Conservation (phyloP, 352 stramenopile species). For the Nothophytophthora sp. region DNA sequence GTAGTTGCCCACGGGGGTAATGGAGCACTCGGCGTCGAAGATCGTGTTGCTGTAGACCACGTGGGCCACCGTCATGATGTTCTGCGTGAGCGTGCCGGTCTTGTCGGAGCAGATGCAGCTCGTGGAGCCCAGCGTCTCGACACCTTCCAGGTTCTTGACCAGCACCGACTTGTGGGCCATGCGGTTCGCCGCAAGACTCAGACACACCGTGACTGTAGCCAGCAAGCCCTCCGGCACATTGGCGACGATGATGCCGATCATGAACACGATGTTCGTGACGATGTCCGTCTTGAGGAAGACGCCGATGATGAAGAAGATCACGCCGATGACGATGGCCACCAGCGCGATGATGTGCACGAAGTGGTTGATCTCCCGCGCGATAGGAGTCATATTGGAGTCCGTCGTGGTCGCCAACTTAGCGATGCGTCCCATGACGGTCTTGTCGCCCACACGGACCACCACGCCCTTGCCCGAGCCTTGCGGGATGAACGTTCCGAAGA, state of each 20-base stretch:
- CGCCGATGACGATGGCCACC: slow-evolving; percentile 97
- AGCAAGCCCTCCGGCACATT: slow-evolving; percentile 99
- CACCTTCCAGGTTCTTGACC: slow-evolving; percentile 97
- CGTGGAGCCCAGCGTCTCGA: slow-evolving; percentile 98
- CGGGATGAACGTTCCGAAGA: slow-evolving; percentile 97
- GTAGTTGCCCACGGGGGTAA: slow-evolving; percentile 68
- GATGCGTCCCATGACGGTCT: slow-evolving; percentile 99
- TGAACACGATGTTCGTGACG: slow-evolving; percentile 99
- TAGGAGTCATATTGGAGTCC: slow-evolving; percentile 95
- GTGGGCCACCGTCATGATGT: slow-evolving; percentile 97
- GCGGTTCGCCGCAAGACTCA: slow-evolving; percentile 94
- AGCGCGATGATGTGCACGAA: slow-evolving; percentile 98
- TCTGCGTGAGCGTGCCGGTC: slow-evolving; percentile 97
- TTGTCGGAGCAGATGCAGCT: slow-evolving; percentile 95
- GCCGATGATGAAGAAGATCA: slow-evolving; percentile 93
- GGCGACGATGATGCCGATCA: slow-evolving; percentile 98
- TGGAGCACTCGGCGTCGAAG: slow-evolving; percentile 76
- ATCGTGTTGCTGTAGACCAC: slow-evolving; percentile 80
- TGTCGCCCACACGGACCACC: slow-evolving; percentile 96
- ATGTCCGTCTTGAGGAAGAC: slow-evolving; percentile 95
- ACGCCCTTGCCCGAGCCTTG: slow-evolving; percentile 93
- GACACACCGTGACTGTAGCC: slow-evolving; percentile 98
- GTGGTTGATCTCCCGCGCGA: slow-evolving; percentile 98
- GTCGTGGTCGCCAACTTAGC: slow-evolving; percentile 92
- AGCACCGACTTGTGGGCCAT: slow-evolving; percentile 99